Conservation (phyloP, 805 yeast genomes). For the Barnettozyma populi region DNA sequence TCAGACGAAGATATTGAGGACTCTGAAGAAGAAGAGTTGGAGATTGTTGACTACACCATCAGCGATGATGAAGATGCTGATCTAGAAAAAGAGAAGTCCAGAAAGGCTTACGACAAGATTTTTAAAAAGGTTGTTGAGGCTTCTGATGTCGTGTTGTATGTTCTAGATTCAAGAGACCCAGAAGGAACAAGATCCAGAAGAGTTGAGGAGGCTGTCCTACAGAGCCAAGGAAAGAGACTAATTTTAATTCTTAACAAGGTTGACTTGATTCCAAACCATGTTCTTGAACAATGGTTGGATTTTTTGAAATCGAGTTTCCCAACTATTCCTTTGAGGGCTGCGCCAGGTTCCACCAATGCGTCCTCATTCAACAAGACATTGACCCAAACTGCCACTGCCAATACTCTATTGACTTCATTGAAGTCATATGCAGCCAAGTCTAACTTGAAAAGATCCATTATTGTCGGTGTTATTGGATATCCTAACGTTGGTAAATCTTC, state of each 20-base stretch:
- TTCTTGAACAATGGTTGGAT: constrained; percentile 76
- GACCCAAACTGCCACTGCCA: constrained; percentile 66
- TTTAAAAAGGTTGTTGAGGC: constrained; percentile 65
- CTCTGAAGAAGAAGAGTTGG: constrained; percentile 39
- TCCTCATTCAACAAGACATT: constrained; percentile 68
- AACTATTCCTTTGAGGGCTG: constrained; percentile 81
- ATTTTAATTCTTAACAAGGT: constrained; percentile 86
- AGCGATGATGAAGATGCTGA: constrained; percentile 41
- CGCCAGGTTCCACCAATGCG: constrained; percentile 66
- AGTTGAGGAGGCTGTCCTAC: constrained; percentile 85
- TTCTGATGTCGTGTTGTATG: constrained; percentile 57
- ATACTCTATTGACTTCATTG: constrained; percentile 68
- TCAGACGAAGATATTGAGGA: constrained; percentile 36
- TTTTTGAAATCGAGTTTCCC: constrained; percentile 82
- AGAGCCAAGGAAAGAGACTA: constrained; percentile 74
- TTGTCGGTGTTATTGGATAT: constrained; percentile 95
- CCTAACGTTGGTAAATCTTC: constrained; percentile 98
- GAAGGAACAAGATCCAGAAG: constrained; percentile 88
- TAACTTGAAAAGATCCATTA: constrained; percentile 80
- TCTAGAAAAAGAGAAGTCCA: constrained; percentile 60
- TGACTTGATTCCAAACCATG: constrained; percentile 85
- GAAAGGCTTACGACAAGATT: constrained; percentile 90
- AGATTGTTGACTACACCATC: constrained; percentile 44
- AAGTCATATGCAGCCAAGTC: constrained; percentile 81
- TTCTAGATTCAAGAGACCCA: constrained; percentile 95